Evolutionary conservation across 208 protist genomes (phyloP), one percentile per base, ranked within the genome.

Genomic region (Leishmania tarentolae): DNA sequence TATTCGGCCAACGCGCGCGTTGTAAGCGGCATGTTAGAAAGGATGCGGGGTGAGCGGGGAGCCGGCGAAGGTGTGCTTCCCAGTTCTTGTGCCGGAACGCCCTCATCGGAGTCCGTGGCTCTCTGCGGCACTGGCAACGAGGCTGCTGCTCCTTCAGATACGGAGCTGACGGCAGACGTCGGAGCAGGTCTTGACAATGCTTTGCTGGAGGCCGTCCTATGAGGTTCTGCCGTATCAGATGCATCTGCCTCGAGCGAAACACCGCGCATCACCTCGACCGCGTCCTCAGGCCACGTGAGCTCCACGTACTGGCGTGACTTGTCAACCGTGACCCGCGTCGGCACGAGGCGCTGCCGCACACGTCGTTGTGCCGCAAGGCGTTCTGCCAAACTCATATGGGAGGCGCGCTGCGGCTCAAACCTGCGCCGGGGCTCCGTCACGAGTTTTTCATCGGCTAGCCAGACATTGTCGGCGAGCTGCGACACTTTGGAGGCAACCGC

Each of bases 1-100:
- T 93, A 97, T 77, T 98, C 92, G 2, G 95, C 92, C 53, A 97
- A 71, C 17, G 83, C 90, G 53, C 87, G 89, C n/a, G 87, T 92
- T 61, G 87, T 83, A 57, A 84, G 65, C 35, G 73, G 68, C 50
- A 35, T n/a, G 42, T 24, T 24, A 35, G 68, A 15, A 50, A 42
- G 44, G 28, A 46, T 1, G 68, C 68, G n/a, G 19, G 24, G 42
- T 24, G 19, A 19, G 42, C 17, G 37, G 44, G 15, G 28, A 72
- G 65, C 11, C 37, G 68, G 28, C 42, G 3, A 72, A 72, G 68
- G 24, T 28, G 35, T 7, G 3, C 68, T 35, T 11, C 1, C 52
- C 42, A 3, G 37, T 17, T 72, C 42, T 35, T 42, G 24, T 35
- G 37, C 21, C 17, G 24, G 19, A 4, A 42, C 68, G 0, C 3